Conservation (phyloP, 768 basidiomycete species). For the Russula brevipes region DNA sequence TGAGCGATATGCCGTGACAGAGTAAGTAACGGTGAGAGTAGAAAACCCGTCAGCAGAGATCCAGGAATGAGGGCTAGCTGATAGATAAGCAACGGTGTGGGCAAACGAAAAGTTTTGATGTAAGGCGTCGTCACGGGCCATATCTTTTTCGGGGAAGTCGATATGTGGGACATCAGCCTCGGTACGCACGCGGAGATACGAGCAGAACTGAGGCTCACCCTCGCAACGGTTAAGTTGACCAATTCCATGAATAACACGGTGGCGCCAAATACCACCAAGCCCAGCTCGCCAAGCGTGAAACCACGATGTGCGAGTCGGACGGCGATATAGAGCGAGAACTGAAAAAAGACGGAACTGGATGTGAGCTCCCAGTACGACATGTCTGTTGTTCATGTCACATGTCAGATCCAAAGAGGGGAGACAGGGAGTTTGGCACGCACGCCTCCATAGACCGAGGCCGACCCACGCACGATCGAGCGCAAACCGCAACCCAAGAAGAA, state of each 20-base stretch:
- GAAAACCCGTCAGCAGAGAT: slow-evolving; percentile 85
- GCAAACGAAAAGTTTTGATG: slow-evolving; percentile 88
- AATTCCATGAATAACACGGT: slow-evolving; percentile 83
- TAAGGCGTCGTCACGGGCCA: slow-evolving; percentile 75
- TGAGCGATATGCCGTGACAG: slow-evolving; percentile 90
- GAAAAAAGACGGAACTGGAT: slow-evolving; percentile 75
- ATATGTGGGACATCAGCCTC: background rate
- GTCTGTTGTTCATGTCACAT: slow-evolving; percentile 42
- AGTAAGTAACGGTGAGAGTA: slow-evolving; percentile 89
- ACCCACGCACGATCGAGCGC: slow-evolving; percentile 40
- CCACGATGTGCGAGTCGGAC: slow-evolving; percentile 89
- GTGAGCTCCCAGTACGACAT: slow-evolving; percentile 71
- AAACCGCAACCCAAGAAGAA: slow-evolving; percentile 47
- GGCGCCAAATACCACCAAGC: slow-evolving; percentile 82
- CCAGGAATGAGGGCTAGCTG: slow-evolving; percentile 92
- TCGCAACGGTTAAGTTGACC: slow-evolving; percentile 74
- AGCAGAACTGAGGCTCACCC: slow-evolving; percentile 44
- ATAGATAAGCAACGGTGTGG: slow-evolving; percentile 86
- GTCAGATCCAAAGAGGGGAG: background rate
- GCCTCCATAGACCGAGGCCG: slow-evolving; percentile 54
- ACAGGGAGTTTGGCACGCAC: slow-evolving; percentile 35
- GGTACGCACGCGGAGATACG: background rate
- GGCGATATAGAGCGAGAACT: slow-evolving; percentile 85
- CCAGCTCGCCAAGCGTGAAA: slow-evolving; percentile 92
- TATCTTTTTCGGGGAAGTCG: slow-evolving; percentile 43